Base-by-base conservation (phyloP, 192 early-diverging fungal species). In the Thamnidium elegans region DNA sequence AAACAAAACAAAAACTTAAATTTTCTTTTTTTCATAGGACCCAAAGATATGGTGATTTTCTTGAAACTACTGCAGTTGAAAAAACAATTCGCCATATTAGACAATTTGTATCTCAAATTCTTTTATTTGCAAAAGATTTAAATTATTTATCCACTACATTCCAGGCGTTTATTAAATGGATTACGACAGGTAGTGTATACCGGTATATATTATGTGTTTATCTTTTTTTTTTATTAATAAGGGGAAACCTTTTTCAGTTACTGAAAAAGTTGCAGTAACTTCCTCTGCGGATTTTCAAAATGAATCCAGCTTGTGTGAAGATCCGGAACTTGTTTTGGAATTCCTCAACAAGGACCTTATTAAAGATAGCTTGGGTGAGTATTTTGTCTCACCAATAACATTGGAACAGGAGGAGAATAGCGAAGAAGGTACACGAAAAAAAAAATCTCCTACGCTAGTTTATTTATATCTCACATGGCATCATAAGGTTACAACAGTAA, bases 151-250 rank as follows among this genome's bases (percentile, higher is more conserved):
- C 43, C 7, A 39, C 17, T 14, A 20, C 36, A 7, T 59, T 59
- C 23, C 15, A 59, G 15, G 58, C 58, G 2, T 59, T 45, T 45
- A 14, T 59, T 15, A 42, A 31, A 23, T 59, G 58, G 58, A 59
- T 59, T 20, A 59, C 36, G 20, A 42, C 21, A 21, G 58, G 58
- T 59, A 59, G 23, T n/a, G 32, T 17, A 8, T 36, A 30, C 32
- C n/a, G n/a, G n/a, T 34, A 30, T 17, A 56, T 17, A n/a, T 8
- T 19, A n/a, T 56, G 3, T 36, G 19, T 10, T 19, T 34, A n/a
- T n/a, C n/a, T 34, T 32, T 56, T 19, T 23, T 36, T 56, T 56
- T n/a, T 34, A 15, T 31, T 54, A 26, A 26, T 26, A 3, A 26
- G 26, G n/a, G n/a, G n/a, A n/a, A 26, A 26, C 26, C 26, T 54